Evolutionary conservation across 495 filamentous ascomycete genomes (phyloP).

Genomic region (Aspergillus nanangensis): DNA sequence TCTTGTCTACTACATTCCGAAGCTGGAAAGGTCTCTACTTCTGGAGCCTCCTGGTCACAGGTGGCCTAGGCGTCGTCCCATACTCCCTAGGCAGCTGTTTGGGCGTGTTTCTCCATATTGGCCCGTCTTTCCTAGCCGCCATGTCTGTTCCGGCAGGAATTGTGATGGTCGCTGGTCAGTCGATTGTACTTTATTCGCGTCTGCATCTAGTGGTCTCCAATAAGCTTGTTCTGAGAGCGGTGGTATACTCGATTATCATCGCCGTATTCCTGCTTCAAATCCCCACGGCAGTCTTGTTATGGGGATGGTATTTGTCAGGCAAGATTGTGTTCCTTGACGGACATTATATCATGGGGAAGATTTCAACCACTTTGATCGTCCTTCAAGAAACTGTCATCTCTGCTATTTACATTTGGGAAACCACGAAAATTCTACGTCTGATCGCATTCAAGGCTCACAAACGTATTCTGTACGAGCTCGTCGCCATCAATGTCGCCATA

Average conservation of each 20-base stretch:
- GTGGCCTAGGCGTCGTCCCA: constrained; percentile 38
- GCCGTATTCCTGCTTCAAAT: constrained; percentile 45
- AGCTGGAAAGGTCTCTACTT: constrained; percentile 51
- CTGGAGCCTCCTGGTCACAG: constrained; percentile 46
- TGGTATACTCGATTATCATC: constrained; percentile 38
- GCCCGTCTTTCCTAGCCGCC: constrained; percentile 34
- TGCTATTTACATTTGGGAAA: constrained; percentile 53
- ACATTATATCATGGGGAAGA: constrained; percentile 53
- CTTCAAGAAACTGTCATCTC: constrained; percentile 56
- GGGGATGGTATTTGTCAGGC: constrained; percentile 33
- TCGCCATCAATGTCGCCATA: constrained; percentile 50
- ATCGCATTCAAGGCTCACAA: constrained; percentile 37
- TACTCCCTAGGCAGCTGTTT: constrained; percentile 50
- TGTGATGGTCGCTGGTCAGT: constrained; percentile 52
- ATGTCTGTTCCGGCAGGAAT: constrained; percentile 49
- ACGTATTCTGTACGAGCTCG: constrained; percentile 49
- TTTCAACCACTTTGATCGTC: constrained; percentile 53
- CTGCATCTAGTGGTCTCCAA: constrained; percentile 47
- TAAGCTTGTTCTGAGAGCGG: constrained; percentile 34
- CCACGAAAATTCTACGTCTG: constrained; percentile 44
- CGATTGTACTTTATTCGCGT: constrained; percentile 47
- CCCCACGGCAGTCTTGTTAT: constrained; percentile 47
- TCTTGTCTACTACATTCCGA: constrained; percentile 48
- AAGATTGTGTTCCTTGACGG: constrained; percentile 26
- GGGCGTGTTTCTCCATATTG: constrained; percentile 41